Conservation (phyloP, 495 filamentous ascomycete genomes). For the Hypoxylon rickii region DNA sequence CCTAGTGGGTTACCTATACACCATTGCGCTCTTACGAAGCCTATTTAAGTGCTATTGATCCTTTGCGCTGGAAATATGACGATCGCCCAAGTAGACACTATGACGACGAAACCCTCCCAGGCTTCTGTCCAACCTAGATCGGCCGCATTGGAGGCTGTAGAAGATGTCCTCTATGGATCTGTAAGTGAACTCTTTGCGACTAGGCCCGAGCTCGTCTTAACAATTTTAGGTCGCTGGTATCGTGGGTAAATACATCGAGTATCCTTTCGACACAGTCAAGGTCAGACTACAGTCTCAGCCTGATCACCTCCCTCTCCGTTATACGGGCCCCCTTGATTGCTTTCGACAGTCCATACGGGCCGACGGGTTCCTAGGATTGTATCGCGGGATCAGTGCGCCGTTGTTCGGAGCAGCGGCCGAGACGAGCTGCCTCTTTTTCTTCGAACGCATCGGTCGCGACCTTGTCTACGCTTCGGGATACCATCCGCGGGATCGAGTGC, state of each 20-base stretch:
- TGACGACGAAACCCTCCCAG: slow-evolving; percentile 33
- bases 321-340: slow-evolving; percentile 89
- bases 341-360: slow-evolving; percentile 80
- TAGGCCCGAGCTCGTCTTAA: slow-evolving; percentile 15
- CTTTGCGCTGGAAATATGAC: slow-evolving; percentile 22
- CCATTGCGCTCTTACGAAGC: no score
- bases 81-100: slow-evolving; percentile 24
- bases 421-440: slow-evolving; percentile 93
- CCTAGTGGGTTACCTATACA: no score
- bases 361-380: slow-evolving; percentile 80
- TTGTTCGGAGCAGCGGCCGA: slow-evolving; percentile 90
- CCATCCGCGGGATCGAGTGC: slow-evolving; percentile 52
- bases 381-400: slow-evolving; percentile 91
- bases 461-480: slow-evolving; percentile 61
- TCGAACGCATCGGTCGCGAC: slow-evolving; percentile 68
- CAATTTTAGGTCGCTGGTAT: slow-evolving; percentile 73
- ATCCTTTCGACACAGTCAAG: slow-evolving; percentile 98
- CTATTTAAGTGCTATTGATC: no score
- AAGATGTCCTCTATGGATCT: slow-evolving; percentile 84
- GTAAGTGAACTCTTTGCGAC: slow-evolving; percentile 54
- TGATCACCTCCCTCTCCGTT: slow-evolving; percentile 77
- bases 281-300: slow-evolving; percentile 81
- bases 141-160: slow-evolving; percentile 68
- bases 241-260: slow-evolving; percentile 94
- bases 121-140: slow-evolving; percentile 39